Conservation (phyloP, 148 eudicot genomes). For the Rhododendron ovatum region DNA sequence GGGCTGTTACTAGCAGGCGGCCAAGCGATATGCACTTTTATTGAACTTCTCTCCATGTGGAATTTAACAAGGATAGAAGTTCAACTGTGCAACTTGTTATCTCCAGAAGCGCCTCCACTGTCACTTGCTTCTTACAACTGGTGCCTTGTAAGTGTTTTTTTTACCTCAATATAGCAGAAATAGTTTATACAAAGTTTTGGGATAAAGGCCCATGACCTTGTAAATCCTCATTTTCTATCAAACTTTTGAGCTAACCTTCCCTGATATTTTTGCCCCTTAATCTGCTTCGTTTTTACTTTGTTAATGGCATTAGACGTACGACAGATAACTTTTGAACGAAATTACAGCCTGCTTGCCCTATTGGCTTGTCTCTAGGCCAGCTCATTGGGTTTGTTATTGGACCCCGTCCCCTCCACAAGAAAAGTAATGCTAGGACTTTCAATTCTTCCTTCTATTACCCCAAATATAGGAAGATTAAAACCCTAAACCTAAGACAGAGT, state of each 20-base stretch:
- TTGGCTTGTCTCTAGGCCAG: not conserved
- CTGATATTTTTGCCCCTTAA: not conserved
- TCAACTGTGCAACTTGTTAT: slow-evolving; percentile 78
- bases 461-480: not conserved
- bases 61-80: slow-evolving; percentile 93
- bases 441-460: not conserved
- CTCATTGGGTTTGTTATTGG: not conserved
- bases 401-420: not conserved
- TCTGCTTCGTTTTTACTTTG: not conserved
- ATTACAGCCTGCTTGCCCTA: not conserved
- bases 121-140: slow-evolving; percentile 94
- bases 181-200: not conserved
- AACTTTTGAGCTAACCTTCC: not conserved
- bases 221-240: not conserved
- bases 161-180: not conserved
- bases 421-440: not conserved
- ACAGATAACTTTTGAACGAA: not conserved
- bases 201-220: not conserved
- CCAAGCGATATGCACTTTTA: slow-evolving; percentile 56
- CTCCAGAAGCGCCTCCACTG: slow-evolving; percentile 82
- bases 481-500: not conserved
- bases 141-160: slow-evolving; percentile 64
- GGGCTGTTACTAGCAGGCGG: slow-evolving; percentile 59
- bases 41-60: slow-evolving; percentile 97
- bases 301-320: not conserved